Base-by-base conservation (phyloP, 148 eudicot genomes). In the Silene conica region DNA sequence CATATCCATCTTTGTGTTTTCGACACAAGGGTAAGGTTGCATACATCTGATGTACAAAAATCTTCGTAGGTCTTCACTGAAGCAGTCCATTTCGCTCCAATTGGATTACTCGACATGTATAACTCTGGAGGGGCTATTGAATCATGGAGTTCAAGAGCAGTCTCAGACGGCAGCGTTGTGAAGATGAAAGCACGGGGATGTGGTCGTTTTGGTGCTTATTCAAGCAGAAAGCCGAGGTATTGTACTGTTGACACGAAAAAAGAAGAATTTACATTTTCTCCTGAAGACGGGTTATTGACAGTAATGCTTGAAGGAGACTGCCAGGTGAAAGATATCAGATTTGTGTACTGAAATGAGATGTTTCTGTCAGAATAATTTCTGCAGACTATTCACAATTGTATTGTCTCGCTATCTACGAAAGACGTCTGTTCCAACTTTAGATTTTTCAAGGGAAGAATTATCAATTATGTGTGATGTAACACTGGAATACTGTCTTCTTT, bases 51-150 rank as follows among this genome's bases (percentile, higher is more conserved):
- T n/a, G n/a, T n/a, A n/a, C n/a, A n/a, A n/a, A n/a, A n/a, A 34
- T 34, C 41, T 34, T 48, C 22, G 9, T 67, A 67, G 70, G 70
- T 67, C 13, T 43, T 67, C 70, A 43, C 5, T 43, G 70, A 43
- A n/a, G 25, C 52, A 9, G 15, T 84, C 50, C 77, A 81, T 38
- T 78, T 88, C 26, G 89, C 89, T 74, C 86, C 91, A 3, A 72
- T 85, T 25, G 91, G 91, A 71, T 71, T 86, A 56, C 74, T 87
- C 13, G 84, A 85, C 77, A 85, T 87, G 87, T 85, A 83, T 63
- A 87, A 85, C 71, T 85, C 84, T 20, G 89, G 91, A 50, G 91
- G 87, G 66, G 89, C 91, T 38, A 54, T 85, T 2, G 84, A 85
- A 67, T 73, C 77, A 26, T 69, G 84, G 58, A 79, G 69, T 38